Evolutionary conservation across 1,284 basidiomycete genomes (phyloP), one percentile per base, ranked within the genome.

Genomic region (Pholiota adiposa): DNA sequence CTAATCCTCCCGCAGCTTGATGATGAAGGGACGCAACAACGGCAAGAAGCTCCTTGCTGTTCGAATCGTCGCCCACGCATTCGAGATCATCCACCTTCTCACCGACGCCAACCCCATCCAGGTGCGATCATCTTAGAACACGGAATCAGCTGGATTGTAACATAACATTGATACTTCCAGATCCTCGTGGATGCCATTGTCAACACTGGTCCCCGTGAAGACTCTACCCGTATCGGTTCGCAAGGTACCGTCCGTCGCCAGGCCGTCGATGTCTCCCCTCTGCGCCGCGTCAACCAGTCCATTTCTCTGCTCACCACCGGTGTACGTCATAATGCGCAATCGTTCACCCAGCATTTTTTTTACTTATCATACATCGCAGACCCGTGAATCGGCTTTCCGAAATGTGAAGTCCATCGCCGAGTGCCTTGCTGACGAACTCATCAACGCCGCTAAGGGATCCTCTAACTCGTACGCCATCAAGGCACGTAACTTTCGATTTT

Each of bases 21-120:
- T 99, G 97, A 99, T 99, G 97, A 98, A 99, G 85, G 97, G 97
- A 69, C 96, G 97, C 80, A 99, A 99, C 92, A 99, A 97, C 85
- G 97, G 97, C 76, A 99, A 99, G 88, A 99, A 99, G 84, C 90
- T 98, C 78, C 85, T 99, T 82, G 92, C 97, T 72, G 94, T 99
- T 80, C 96, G 97, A 80, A 99, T 99, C 73, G 97, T 99, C 72
- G 94, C 96, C 65, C 97, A 99, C 82, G 94, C 97, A 58, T 99
- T 99, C 78, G 97, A 99, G 84, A 97, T 99, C 81, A 97, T 99
- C 81, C 93, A 99, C 87, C 94, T 99, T 75, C 93, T 99, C 79
- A 96, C 95, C 72, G 97, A 99, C 88, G 95, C 97, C 83, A 99
- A 99, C 88, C 97, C 97, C 67, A 95, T 99, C 78, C 97, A 99